These are phyloP conservation scores for Kodamaea arcana DNA, from an alignment of 1,139 yeast genomes.

Conservation along the genomic window DNA sequence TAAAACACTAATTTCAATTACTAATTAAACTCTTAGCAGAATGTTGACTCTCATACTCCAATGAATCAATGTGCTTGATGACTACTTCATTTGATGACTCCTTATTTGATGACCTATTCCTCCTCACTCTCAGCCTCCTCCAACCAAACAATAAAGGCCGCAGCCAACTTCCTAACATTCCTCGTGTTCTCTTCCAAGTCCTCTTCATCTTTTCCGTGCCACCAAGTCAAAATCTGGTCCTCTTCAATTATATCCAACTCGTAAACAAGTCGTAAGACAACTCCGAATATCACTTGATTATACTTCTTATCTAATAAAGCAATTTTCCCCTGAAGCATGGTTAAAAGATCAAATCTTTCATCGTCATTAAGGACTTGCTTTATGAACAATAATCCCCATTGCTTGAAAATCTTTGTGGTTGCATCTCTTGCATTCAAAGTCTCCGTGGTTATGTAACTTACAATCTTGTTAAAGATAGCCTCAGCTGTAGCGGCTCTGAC, in stretches of 20 bases:
- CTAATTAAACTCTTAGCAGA: too few relatives aligned
- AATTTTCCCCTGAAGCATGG: constrained; percentile 51
- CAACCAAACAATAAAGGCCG: constrained; percentile 83
- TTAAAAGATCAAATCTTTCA: constrained; percentile 73
- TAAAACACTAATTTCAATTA: too few relatives aligned
- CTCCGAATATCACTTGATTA: constrained; percentile 54
- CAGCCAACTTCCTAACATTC: constrained; percentile 53
- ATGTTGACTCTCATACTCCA: too few relatives aligned
- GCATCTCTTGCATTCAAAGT: constrained; percentile 77
- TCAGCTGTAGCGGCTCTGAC: constrained; percentile 78
- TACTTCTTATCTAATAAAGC: constrained; percentile 23
- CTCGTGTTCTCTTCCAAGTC: constrained; percentile 42
- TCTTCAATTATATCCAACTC: constrained; percentile 81
- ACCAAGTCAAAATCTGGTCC: constrained; percentile 77
- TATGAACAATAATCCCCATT: constrained; percentile 77
- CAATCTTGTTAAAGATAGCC: constrained; percentile 66
- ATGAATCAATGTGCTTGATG: too few relatives aligned
- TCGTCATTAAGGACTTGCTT: constrained; percentile 78
- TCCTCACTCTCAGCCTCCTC: constrained; percentile 69
- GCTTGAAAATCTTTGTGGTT: constrained; percentile 62
- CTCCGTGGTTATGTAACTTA: constrained; percentile 69
- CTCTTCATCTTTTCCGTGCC: constrained; percentile 40
- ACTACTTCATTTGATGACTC: too few relatives aligned
- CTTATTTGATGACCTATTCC: too few relatives aligned
- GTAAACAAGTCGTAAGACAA: constrained; percentile 65